These are phyloP conservation scores for Astrothelium macrocarpum DNA, from an alignment of 495 filamentous ascomycete genomes.

Conservation along the genomic window DNA sequence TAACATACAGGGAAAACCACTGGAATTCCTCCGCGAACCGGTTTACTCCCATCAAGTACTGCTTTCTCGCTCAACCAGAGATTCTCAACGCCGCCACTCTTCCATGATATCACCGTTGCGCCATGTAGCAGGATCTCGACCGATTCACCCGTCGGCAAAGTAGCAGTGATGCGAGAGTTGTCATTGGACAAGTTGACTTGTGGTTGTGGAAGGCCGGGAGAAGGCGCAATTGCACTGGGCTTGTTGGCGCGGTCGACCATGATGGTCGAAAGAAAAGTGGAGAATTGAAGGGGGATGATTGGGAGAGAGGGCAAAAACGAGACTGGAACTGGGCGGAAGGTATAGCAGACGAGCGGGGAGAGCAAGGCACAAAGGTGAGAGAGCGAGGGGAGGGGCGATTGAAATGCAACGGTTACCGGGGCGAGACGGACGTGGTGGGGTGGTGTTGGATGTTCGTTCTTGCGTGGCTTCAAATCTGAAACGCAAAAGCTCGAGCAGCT, in stretches of 20 bases:
- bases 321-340: neutral
- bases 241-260: conserved; percentile 72
- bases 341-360: too few species aligned
- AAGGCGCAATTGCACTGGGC: conserved; percentile 63
- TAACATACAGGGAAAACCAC: conserved; percentile 86
- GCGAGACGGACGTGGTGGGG: conserved; percentile 1
- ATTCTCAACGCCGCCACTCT: conserved; percentile 73
- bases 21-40: conserved; percentile 72
- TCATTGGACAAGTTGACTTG: conserved; percentile 57
- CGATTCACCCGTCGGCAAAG: conserved; percentile 74
- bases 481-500: conserved; percentile 2
- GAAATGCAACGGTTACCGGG: neutral
- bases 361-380: too few species aligned
- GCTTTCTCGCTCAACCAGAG: conserved; percentile 79
- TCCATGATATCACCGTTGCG: conserved; percentile 91
- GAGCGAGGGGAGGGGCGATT: conserved; percentile 3
- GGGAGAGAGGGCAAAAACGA: neutral
- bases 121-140: conserved; percentile 80
- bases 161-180: conserved; percentile 57
- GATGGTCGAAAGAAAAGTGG: conserved; percentile 6
- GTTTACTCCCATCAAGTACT: conserved; percentile 53
- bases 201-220: conserved; percentile 52
- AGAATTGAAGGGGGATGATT: neutral
- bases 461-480: conserved; percentile 4
- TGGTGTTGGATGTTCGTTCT: conserved; percentile 4